Evolutionary conservation across 78 protist species (phyloP).

Genomic region (Emiliania huxleyi): DNA sequence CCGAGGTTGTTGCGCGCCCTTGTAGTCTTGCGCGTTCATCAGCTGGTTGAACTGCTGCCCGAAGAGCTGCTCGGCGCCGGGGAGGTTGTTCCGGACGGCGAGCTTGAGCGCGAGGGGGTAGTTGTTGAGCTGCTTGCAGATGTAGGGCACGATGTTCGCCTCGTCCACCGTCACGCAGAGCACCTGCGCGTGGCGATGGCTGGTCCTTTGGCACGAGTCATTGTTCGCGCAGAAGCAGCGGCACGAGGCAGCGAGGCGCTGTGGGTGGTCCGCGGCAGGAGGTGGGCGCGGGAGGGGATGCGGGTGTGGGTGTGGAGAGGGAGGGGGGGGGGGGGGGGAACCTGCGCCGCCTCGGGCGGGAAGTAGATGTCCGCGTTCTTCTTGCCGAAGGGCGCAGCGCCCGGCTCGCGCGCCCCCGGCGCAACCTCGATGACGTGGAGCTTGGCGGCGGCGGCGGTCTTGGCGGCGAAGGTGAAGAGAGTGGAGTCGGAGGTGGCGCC

Average conservation of each 20-base stretch:
- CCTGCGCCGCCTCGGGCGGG: conserved; percentile 88
- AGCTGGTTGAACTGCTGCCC: conserved; percentile 77
- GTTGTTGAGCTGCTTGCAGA: conserved; percentile 73
- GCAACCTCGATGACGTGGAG: conserved; percentile 79
- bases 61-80: conserved; percentile 93
- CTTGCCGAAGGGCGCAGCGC: conserved; percentile 48
- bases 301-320: too few relatives aligned
- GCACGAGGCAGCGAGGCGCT: too few relatives aligned
- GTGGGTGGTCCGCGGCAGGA: too few relatives aligned
- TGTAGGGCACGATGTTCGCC: conserved; percentile 83
- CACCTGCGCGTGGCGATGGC: conserved; percentile 85
- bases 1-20: too few relatives aligned
- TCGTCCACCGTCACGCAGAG: conserved; percentile 80
- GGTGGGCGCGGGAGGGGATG: too few relatives aligned
- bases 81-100: conserved; percentile 87
- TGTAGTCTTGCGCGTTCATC: conserved; percentile 63
- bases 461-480: conserved; percentile 81
- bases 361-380: conserved; percentile 72
- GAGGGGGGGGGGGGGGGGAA: too few relatives aligned
- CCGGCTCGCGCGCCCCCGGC: conserved; percentile 18
- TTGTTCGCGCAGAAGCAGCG: too few relatives aligned
- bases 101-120: conserved; percentile 81
- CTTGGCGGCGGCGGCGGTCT: conserved; percentile 73
- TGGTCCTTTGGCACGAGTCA: too few relatives aligned
- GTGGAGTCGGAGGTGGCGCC: conserved; percentile 72